Base-by-base conservation (phyloP, 176 grass and related monocot species). In the Lolium perenne region DNA sequence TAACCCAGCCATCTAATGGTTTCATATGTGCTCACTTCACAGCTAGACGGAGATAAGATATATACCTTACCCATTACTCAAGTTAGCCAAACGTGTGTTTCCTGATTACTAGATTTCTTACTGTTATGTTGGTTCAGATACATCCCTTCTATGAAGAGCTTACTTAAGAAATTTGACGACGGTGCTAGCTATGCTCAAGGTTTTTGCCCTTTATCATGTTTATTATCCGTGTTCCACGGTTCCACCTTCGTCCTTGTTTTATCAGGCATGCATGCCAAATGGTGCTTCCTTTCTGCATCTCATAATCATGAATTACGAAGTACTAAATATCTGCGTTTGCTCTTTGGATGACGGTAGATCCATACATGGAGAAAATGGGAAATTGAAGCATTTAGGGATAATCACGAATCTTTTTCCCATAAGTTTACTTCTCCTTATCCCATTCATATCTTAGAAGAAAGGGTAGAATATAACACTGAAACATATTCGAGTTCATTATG, bases 361-460 rank as follows among this genome's bases (percentile, higher is more conserved):
- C 93, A 98, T 91, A 92, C 92, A 74, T 98, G 94, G 97, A 94
- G 97, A 81, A 92, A 91, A 87, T 98, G 97, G 97, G 97, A 98
- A 82, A 94, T 95, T 78, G 97, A 98, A 92, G 97, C 97, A 76
- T 91, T 86, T 47, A 84, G 88, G 83, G 93, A 95, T 89, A 94
- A 92, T 21, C 85, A 95, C 2, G 88, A 98, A 69, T 81, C 88
- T 62, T 94, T 93, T 86, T 86, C 91, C 66, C 92, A 93, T 95
- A 91, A 82, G 78, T 68, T 11, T 32, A 84, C 38, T 45, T 67
- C 7, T 57, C 10, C 40, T 63, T 82, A 4, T 12, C 9, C 4
- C 18, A 1, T 13, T 83, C 68, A 29, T 7, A 43, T 59, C 78
- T 87, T 35, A 76, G 23, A 47, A 47, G 7, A 78, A 83, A 62